Evolutionary conservation across 2,329 filamentous ascomycete species (phyloP).

Genomic region (Cordyceps farinosa): DNA sequence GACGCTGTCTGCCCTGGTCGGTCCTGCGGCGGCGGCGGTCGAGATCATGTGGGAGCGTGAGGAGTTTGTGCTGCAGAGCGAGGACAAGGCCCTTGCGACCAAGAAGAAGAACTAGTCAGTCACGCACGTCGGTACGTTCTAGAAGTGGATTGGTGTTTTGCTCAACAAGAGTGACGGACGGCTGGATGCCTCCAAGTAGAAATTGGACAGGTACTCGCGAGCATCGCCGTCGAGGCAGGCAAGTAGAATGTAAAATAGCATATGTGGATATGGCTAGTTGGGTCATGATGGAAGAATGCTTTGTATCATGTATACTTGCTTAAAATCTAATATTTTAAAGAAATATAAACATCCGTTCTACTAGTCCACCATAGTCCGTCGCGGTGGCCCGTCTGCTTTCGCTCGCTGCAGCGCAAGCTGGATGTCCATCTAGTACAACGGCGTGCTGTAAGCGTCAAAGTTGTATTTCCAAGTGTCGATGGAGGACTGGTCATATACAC

Average conservation of each 20-base stretch:
- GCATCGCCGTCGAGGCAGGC: too few species aligned
- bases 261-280: background rate
- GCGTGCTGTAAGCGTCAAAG: conserved; percentile 4
- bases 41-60: conserved; percentile 25
- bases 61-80: conserved; percentile 19
- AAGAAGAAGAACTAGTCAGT: conserved; percentile 12
- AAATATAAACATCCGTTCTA: background rate
- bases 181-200: too few species aligned
- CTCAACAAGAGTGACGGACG: background rate
- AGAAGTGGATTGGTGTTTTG: background rate
- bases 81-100: conserved; percentile 4
- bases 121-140: background rate
- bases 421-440: background rate
- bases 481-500: background rate
- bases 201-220: too few species aligned
- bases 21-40: conserved; percentile 21
- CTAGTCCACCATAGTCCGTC: background rate
- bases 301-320: conserved; percentile 12
- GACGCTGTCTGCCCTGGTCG: conserved; percentile 17
- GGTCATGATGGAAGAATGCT: background rate
- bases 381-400: too few species aligned
- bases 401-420: too few species aligned
- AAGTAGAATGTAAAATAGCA: background rate
- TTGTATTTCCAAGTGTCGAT: background rate
- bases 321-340: conserved; percentile 6